Evolutionary conservation across 164 flowering plant species (phyloP).

Genomic region (Vitis rupestris): DNA sequence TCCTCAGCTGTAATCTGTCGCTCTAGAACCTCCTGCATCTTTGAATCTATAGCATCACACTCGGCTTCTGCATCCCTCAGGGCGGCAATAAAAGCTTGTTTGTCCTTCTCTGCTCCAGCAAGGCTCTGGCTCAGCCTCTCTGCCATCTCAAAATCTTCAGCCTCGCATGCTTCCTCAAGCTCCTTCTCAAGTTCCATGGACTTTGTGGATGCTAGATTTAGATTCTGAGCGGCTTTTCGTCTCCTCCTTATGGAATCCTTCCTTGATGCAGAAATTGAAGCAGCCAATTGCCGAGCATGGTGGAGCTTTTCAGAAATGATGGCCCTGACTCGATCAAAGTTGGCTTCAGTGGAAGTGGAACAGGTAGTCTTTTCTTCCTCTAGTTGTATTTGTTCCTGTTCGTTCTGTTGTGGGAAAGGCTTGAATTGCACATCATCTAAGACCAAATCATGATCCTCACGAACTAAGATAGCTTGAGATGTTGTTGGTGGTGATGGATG

Average conservation of each 20-base stretch:
- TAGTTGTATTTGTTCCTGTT: background rate
- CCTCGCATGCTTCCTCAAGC: conserved; percentile 74
- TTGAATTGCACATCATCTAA: background rate
- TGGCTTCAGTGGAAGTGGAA: conserved; percentile 23
- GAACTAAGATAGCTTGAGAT: too few species aligned
- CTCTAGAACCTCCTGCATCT: conserved; percentile 56
- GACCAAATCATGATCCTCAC: too few species aligned
- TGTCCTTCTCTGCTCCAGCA: conserved; percentile 57
- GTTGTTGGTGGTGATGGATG: too few species aligned
- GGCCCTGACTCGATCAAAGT: conserved; percentile 37
- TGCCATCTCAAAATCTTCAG: conserved; percentile 80
- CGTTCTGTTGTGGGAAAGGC: background rate
- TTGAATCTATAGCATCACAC: conserved; percentile 51
- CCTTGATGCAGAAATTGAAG: conserved; percentile 40
- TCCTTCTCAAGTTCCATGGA: conserved; percentile 53
- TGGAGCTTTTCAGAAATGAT: conserved; percentile 42
- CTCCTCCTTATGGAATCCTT: conserved; percentile 56
- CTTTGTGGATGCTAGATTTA: conserved; percentile 39
- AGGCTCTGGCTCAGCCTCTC: conserved; percentile 68
- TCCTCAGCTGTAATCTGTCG: conserved; percentile 68
- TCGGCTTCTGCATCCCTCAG: conserved; percentile 58
- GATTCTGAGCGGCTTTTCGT: conserved; percentile 49
- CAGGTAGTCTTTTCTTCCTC: background rate
- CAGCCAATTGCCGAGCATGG: conserved; percentile 32
- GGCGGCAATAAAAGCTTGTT: conserved; percentile 23